phyloP scores from a whole-genome alignment of 2,329 filamentous ascomycete species.

The Fusarium xylarioides region DNA sequence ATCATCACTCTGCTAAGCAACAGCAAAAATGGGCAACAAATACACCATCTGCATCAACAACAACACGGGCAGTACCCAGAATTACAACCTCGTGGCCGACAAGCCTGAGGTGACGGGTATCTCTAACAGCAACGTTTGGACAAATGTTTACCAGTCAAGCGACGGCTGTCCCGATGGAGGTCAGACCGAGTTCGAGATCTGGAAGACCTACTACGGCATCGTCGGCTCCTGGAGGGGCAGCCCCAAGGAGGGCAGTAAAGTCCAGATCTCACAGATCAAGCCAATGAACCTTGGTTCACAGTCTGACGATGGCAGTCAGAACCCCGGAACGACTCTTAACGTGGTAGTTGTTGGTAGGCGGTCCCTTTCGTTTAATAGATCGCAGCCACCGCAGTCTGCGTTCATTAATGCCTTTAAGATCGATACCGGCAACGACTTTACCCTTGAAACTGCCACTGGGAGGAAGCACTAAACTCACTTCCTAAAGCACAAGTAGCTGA shows the following conservation, averaged over 20 bases:
- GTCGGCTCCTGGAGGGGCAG: background rate
- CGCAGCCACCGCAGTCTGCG: fast-evolving
- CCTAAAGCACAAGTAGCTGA: background rate
- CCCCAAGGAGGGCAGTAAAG: background rate
- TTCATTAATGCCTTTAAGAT: background rate
- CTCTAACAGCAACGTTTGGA: background rate
- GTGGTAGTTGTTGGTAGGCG: background rate
- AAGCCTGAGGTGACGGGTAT: background rate
- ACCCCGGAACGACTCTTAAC: background rate
- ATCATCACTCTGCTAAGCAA: background rate
- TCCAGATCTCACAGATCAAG: fast-evolving
- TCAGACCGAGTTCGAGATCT: background rate
- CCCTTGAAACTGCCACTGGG: background rate
- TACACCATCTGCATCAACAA: background rate
- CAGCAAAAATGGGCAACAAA: background rate
- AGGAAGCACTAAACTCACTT: background rate
- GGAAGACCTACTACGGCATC: background rate
- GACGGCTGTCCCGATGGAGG: background rate
- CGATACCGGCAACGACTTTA: background rate
- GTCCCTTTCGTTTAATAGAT: background rate
- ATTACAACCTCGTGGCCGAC: background rate
- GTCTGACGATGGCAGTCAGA: background rate
- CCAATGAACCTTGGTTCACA: background rate
- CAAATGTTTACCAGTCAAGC: background rate
- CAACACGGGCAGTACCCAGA: background rate